These are phyloP conservation scores for Prasinococcaceae sp. DNA, from an alignment of 139 green algal species.

Conservation along the genomic window DNA sequence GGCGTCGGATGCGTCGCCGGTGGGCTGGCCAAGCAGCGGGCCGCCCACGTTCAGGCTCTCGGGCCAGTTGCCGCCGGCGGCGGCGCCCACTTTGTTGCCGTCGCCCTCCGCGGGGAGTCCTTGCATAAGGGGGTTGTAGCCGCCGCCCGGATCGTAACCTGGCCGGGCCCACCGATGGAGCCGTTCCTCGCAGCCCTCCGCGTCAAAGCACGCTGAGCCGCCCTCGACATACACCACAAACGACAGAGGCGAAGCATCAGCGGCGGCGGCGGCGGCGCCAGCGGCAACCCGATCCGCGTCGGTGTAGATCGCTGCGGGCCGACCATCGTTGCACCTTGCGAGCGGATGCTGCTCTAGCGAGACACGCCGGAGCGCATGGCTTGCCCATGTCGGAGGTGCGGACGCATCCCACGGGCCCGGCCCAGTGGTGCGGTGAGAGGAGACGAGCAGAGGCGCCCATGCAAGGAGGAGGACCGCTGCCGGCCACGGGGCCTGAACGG, in stretches of 20 bases:
- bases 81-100: neutral
- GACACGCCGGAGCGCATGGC: neutral
- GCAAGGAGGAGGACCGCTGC: too few species aligned
- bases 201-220: neutral
- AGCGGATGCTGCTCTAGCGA: neutral
- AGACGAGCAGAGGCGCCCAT: too few species aligned
- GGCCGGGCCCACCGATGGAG: neutral
- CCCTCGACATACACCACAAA: neutral
- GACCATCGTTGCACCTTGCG: neutral
- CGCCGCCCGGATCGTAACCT: neutral
- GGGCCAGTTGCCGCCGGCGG: neutral
- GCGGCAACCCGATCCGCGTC: too few species aligned
- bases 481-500: too few species aligned
- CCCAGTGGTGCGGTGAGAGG: too few species aligned
- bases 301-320: neutral
- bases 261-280: too few species aligned
- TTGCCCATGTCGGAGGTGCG: neutral
- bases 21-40: neutral
- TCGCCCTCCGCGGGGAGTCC: too few species aligned
- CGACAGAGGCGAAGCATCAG: neutral
- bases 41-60: neutral
- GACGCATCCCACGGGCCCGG: too few species aligned
- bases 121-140: neutral
- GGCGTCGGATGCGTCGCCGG: neutral
- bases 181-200: neutral